Evolutionary conservation across 2,329 filamentous ascomycete species (phyloP).

Genomic region (Fusarium euwallaceae): DNA sequence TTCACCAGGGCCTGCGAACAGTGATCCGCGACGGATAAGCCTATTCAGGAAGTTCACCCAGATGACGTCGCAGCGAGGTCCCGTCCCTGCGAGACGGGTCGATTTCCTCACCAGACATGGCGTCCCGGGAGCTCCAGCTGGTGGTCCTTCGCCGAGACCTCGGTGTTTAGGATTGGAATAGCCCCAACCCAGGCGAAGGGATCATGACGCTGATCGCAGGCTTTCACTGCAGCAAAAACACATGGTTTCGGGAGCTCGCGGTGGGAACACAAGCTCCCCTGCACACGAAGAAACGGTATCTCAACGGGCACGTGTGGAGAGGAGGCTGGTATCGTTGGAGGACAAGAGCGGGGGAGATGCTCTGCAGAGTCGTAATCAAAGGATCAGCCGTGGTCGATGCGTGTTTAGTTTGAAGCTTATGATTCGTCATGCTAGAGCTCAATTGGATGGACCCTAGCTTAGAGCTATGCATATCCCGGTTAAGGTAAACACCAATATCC

Average conservation of each 20-base stretch:
- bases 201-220: conserved; percentile 36
- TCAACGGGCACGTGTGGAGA: conserved; percentile 41
- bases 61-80: conserved; percentile 24
- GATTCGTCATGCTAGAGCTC: conserved; percentile 39
- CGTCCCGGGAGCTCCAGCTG: conserved; percentile 13
- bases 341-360: conserved; percentile 18
- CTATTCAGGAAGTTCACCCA: conserved; percentile 31
- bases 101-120: conserved; percentile 18
- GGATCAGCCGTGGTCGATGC: conserved; percentile 28
- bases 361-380: conserved; percentile 29
- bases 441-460: conserved; percentile 21
- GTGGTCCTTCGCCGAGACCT: conserved; percentile 21
- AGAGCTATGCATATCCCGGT: conserved; percentile 20
- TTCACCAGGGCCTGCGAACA: not conserved
- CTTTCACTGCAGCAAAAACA: conserved; percentile 28
- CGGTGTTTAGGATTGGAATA: conserved; percentile 39
- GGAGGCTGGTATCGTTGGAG: conserved; percentile 39
- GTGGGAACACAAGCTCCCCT: not conserved
- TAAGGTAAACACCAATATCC: not conserved
- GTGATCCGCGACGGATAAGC: conserved; percentile 36
- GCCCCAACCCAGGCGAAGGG: conserved; percentile 17
- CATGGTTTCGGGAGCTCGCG: conserved; percentile 27
- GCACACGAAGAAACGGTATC: conserved; percentile 14
- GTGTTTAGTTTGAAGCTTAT: conserved; percentile 37
- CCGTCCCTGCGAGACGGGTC: conserved; percentile 20